These are phyloP conservation scores for Gliomastix tumulicola DNA, from an alignment of 2,329 filamentous ascomycete species.

Conservation along the genomic window DNA sequence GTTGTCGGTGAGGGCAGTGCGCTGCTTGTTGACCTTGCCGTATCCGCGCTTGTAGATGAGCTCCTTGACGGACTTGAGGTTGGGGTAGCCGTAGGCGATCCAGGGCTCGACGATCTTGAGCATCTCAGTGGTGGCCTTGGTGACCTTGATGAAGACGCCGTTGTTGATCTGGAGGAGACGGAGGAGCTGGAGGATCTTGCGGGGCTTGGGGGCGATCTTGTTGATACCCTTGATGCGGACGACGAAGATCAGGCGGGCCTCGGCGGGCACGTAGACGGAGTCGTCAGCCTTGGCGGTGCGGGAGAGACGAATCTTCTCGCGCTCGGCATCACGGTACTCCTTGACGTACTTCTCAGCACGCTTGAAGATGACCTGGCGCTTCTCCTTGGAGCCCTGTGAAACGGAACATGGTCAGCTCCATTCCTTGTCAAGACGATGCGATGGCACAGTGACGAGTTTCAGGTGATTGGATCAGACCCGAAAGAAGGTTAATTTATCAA, in stretches of 20 bases:
- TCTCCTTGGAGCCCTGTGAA: slow-evolving; percentile 97
- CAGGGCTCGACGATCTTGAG: slow-evolving; percentile 98
- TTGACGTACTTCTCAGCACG: slow-evolving; percentile 99
- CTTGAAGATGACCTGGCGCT: slow-evolving; percentile 99
- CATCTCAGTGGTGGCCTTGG: slow-evolving; percentile 97
- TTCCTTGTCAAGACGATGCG: slow-evolving; percentile 2
- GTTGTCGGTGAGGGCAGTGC: slow-evolving; percentile 94
- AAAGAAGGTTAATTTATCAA: slow-evolving; percentile 98
- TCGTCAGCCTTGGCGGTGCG: slow-evolving; percentile 88
- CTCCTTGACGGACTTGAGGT: slow-evolving; percentile 98
- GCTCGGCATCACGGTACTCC: slow-evolving; percentile 98
- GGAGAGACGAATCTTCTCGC: slow-evolving; percentile 91
- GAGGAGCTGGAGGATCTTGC: slow-evolving; percentile 99
- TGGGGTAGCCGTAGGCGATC: slow-evolving; percentile 98
- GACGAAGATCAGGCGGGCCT: slow-evolving; percentile 96
- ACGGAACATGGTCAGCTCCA: slow-evolving; percentile 28
- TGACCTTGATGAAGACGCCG: slow-evolving; percentile 94
- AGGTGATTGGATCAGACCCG: slow-evolving; percentile 72
- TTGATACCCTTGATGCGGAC: slow-evolving; percentile 99
- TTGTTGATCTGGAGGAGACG: slow-evolving; percentile 99
- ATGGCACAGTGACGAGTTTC: slow-evolving; percentile 10
- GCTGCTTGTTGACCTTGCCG: slow-evolving; percentile 98
- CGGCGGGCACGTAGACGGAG: slow-evolving; percentile 88
- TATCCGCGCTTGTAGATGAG: slow-evolving; percentile 99
- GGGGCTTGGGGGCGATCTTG: slow-evolving; percentile 99